Evolutionary conservation across 2,329 filamentous ascomycete genomes (phyloP), one percentile per base, ranked within the genome.

Genomic region (Neofusicoccum kwambonambiense): DNA sequence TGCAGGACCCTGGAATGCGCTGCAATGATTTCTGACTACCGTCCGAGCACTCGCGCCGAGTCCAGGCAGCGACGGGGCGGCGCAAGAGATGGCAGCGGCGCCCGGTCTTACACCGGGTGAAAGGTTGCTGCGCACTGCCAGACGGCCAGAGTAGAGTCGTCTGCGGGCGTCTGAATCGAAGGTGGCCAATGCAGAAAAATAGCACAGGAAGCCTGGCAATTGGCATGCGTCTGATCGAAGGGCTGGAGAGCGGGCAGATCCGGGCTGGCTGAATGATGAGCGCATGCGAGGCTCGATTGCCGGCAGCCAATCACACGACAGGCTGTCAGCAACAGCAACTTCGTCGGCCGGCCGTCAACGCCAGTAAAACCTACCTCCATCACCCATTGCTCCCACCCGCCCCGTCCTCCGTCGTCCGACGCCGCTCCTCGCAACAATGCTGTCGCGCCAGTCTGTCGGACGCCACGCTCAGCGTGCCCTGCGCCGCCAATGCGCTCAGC

Each of bases 371-470:
- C 70, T 73, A 71, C 68, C 66, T 69, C 64, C 67, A 66, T 64
- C 62, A 57, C 69, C 56, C 69, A 80, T 82, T 82, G 82, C 80
- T 79, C 77, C 79, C 69, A 69, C 68, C 79, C 80, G 80, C 78
- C 83, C 77, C 76, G 87, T 82, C 75, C 77, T 70, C 72, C 76
- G 69, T 71, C 67, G 68, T 71, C 68, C 70, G 73, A 73, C 74
- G 79, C 71, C 71, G 35, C 63, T 65, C 63, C 67, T 61, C 67
- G 68, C 69, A 68, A 84, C 78, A 77, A 90, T 90, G 88, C 83
- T 90, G 81, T 86, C 87, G 80, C 86, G 87, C 80, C 86, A 86
- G 77, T 83, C 85, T 78, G 80, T 89, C 78, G 83, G 85, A 79
- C 83, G 86, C 77, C 84, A 84, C 79, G 86, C 86, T 76, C 84